phyloP scores from a whole-genome alignment of 1,139 yeast genomes.

The Pichia sp. region DNA sequence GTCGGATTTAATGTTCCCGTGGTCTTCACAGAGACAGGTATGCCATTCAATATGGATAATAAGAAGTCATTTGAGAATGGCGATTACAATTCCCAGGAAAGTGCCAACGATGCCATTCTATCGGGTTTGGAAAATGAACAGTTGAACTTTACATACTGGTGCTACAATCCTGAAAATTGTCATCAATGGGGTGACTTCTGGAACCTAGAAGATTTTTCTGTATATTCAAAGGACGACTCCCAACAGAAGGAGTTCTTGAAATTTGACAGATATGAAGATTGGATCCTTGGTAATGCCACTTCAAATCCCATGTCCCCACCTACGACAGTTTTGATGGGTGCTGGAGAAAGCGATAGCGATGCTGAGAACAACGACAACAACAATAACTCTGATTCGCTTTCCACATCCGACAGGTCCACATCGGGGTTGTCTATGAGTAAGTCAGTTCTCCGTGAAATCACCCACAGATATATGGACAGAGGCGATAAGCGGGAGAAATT shows the following conservation, averaged over 20 bases:
- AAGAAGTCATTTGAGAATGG: slow-evolving; percentile 60
- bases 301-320: no score
- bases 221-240: slow-evolving; percentile 68
- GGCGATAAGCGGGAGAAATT: background rate
- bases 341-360: no score
- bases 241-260: slow-evolving; percentile 2
- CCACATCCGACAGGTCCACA: slow-evolving; percentile 4
- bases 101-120: slow-evolving; percentile 77
- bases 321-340: no score
- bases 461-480: background rate
- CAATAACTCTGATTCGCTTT: no score
- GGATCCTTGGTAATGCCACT: slow-evolving; percentile 6
- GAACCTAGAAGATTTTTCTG: slow-evolving; percentile 90
- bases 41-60: slow-evolving; percentile 92
- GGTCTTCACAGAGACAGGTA: slow-evolving; percentile 89
- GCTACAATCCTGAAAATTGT: slow-evolving; percentile 63
- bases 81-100: slow-evolving; percentile 62
- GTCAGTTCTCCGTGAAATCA: slow-evolving; percentile 1
- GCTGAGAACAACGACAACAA: no score
- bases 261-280: slow-evolving; percentile 8
- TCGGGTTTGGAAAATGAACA: slow-evolving; percentile 69
- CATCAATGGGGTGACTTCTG: slow-evolving; percentile 86
- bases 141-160: slow-evolving; percentile 79
- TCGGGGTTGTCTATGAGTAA: background rate
- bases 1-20: slow-evolving; percentile 60